Base-by-base conservation (phyloP, 208 protist species). In the Crithidia bombi region DNA sequence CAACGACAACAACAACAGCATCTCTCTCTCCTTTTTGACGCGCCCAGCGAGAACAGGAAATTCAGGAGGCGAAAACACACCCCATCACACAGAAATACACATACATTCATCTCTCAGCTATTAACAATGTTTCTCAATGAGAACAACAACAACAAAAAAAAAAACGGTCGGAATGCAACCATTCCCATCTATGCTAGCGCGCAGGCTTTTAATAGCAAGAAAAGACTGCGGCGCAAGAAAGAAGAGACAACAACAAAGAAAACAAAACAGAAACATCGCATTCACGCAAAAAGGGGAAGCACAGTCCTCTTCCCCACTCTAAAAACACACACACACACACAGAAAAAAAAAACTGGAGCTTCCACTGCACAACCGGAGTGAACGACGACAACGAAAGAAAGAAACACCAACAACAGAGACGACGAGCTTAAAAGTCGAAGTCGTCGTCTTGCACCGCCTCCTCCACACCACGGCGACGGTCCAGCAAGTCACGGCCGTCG, bases 401-500 rank as follows among this genome's bases (percentile, higher is more conserved):
- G 1, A 44, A 59, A 57, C 7, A 41, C 6, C n/a, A 62, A 47
- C 35, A 47, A 62, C 17, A 35, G 17, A 58, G 33, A 23, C 43
- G 17, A 10, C 7, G 10, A 55, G n/a, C 15, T 47, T 73, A 78
- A 69, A 78, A 78, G 44, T 78, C 73, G 41, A 78, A 78, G 33
- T 78, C 73, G 23, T 71, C 58, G 15, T 71, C 73, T 30, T 73
- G 58, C 43, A 78, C 41, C 30, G 25, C 57, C 11, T 66, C 71
- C 49, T 59, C 63, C 5, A 65, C 71, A 26, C 70, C 70, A 26
- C 61, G 62, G 28, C 54, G 58, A 19, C 70, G 58, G 33, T 75
- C 62, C 6, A 69, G 35, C 46, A 75, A 36, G 46, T 75, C 70
- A 17, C 51, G 51, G 26, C 54, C 55, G 62, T 65, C 62, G 35